Evolutionary conservation across 352 stramenopile species (phyloP).

Genomic region (Pythium myriotylum): DNA sequence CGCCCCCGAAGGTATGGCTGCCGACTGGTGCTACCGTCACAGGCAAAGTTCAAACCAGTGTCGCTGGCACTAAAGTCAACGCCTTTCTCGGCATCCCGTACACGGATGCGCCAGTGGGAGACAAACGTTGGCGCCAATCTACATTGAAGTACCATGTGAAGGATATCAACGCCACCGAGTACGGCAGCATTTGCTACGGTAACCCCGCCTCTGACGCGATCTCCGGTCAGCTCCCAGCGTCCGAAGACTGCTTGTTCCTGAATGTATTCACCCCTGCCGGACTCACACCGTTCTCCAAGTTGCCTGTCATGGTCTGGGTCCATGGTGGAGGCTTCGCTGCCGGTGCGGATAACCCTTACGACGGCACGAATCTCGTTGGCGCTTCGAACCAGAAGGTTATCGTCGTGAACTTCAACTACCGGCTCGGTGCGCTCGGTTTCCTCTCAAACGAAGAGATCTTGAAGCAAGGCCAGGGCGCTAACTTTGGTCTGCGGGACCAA

Average conservation of each 20-base stretch:
- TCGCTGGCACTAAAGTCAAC: not conserved
- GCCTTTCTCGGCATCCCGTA: slow-evolving; percentile 5
- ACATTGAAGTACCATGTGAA: not conserved
- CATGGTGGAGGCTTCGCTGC: slow-evolving; percentile 33
- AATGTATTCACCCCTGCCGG: slow-evolving; percentile 33
- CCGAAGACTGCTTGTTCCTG: slow-evolving; percentile 39
- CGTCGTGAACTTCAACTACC: slow-evolving; percentile 42
- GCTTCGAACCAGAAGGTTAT: slow-evolving; percentile 28
- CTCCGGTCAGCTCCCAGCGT: slow-evolving; percentile 1
- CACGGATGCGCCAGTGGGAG: slow-evolving; percentile 3
- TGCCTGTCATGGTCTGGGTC: slow-evolving; percentile 37
- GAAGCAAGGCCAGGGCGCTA: slow-evolving; percentile 11
- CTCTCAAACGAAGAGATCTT: slow-evolving; percentile 6
- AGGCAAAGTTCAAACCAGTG: not conserved
- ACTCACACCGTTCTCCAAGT: slow-evolving; percentile 22
- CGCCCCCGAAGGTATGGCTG: not conserved
- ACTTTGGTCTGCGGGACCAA: slow-evolving; percentile 31
- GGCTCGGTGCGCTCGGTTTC: slow-evolving; percentile 32
- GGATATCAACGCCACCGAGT: slow-evolving; percentile 10
- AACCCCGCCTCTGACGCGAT: not conserved
- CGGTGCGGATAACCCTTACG: slow-evolving; percentile 13
- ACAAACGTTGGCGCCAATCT: slow-evolving; percentile 9
- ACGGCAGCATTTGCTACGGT: slow-evolving; percentile 5
- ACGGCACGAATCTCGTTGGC: slow-evolving; percentile 4
- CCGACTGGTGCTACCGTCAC: not conserved